Percentiles rank a stretch among this genome's conserved stretches.
Conservation (phyloP, 2,329 filamentous ascomycete genomes). For the Fusarium sp. region DNA sequence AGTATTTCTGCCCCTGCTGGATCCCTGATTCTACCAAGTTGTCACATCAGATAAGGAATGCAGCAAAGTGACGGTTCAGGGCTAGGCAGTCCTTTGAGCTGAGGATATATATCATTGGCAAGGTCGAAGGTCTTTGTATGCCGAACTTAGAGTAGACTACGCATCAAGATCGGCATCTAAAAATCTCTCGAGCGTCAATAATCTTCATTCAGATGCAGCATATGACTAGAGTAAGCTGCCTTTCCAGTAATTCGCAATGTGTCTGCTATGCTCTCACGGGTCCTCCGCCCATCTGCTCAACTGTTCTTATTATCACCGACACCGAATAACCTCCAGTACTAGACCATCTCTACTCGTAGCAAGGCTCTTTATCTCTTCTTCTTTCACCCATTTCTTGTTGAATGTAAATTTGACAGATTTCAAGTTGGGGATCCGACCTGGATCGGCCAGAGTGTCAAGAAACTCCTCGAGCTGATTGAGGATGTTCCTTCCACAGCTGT, state of each 20-base stretch:
- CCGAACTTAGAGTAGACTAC: background rate
- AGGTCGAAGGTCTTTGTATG: background rate
- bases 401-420: background rate
- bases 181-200: too few species aligned
- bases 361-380: background rate
- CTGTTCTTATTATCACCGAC: background rate
- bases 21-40: too few species aligned
- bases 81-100: too few species aligned
- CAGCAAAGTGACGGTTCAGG: too few species aligned
- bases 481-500: background rate
- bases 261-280: accelerated
- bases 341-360: background rate
- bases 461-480: background rate
- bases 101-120: background rate
- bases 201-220: background rate
- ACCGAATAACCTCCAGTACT: background rate
- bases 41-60: too few species aligned
- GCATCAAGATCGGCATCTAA: too few species aligned
- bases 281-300: accelerated
- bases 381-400: background rate
- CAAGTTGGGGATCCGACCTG: background rate
- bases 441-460: background rate
- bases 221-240: too few species aligned
- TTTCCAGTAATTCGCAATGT: accelerated
- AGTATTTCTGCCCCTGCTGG: too few species aligned